These are phyloP conservation scores for Trichophaea hybrida DNA, from an alignment of 2,329 filamentous ascomycete species.

Conservation along the genomic window DNA sequence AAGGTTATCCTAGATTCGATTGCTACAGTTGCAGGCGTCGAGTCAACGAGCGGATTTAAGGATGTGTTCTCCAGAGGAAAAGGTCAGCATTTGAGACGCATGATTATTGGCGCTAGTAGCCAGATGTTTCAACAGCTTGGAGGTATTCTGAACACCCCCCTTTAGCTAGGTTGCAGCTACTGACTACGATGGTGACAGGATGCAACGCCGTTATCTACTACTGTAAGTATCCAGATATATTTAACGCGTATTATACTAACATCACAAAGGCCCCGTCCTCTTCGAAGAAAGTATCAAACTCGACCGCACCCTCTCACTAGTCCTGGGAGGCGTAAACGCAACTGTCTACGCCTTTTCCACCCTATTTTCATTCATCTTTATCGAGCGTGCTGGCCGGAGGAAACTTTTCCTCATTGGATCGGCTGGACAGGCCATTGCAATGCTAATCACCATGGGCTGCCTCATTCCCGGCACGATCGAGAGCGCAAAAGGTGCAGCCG, in stretches of 20 bases:
- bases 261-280: slow-evolving; percentile 22
- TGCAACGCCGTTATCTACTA: slow-evolving; percentile 36
- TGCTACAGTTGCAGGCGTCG: slow-evolving; percentile 36
- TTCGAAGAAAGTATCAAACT: slow-evolving; percentile 32
- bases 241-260: slow-evolving; percentile 8
- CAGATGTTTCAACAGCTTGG: slow-evolving; percentile 49
- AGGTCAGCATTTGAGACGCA: slow-evolving; percentile 50
- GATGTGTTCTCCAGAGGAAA: slow-evolving; percentile 46
- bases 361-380: slow-evolving; percentile 47
- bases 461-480: slow-evolving; percentile 29
- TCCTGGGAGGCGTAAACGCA: slow-evolving; percentile 41
- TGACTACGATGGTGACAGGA: slow-evolving; percentile 19
- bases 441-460: slow-evolving; percentile 45
- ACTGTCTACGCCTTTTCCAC: slow-evolving; percentile 42
- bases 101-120: slow-evolving; percentile 44
- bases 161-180: neutral
- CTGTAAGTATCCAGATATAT: slow-evolving; percentile 8
- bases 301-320: slow-evolving; percentile 34
- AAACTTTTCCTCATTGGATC: slow-evolving; percentile 59
- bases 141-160: slow-evolving; percentile 21
- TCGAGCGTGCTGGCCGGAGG: slow-evolving; percentile 54
- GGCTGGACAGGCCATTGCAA: slow-evolving; percentile 47
- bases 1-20: slow-evolving; percentile 54
- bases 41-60: slow-evolving; percentile 32
- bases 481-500: slow-evolving; percentile 36